A percentile compares a stretch with the other conserved stretches of the same genome.
Conservation (phyloP, 192 early-diverging fungal species). For the Backusella australiensis region DNA sequence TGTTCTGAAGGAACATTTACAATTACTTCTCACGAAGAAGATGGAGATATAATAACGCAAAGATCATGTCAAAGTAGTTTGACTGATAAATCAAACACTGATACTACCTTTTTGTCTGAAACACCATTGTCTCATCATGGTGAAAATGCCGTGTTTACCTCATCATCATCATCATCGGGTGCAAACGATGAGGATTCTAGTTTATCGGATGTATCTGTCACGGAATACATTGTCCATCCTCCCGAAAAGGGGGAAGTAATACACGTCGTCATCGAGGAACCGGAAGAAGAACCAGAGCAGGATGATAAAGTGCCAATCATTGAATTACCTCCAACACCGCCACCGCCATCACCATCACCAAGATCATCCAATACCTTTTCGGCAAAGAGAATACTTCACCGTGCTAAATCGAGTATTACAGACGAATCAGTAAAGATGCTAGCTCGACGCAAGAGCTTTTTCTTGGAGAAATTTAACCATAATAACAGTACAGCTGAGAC, state of each 20-base stretch:
- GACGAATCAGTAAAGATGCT: background rate
- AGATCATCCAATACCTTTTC: background rate
- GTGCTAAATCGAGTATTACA: conserved; percentile 8
- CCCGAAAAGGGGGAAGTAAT: background rate
- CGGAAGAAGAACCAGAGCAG: background rate
- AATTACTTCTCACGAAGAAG: background rate
- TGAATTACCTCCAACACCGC: background rate
- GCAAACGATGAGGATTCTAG: background rate
- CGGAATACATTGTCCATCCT: conserved; percentile 8
- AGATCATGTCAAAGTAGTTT: background rate
- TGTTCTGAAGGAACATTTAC: background rate
- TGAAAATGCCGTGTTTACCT: background rate
- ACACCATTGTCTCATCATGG: background rate
- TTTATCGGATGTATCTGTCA: background rate
- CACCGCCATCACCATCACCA: background rate
- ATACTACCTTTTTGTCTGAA: background rate
- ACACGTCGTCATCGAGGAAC: background rate
- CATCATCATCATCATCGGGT: background rate
- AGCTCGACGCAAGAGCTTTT: background rate
- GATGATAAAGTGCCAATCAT: background rate
- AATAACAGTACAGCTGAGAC: background rate
- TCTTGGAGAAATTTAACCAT: conserved; percentile 1
- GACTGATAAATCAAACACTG: conserved; percentile 3
- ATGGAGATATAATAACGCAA: background rate
- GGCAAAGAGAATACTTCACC: conserved; percentile 4